Conservation (phyloP, 345 rosid genomes). For the Diplotaxis tenuifolia region DNA sequence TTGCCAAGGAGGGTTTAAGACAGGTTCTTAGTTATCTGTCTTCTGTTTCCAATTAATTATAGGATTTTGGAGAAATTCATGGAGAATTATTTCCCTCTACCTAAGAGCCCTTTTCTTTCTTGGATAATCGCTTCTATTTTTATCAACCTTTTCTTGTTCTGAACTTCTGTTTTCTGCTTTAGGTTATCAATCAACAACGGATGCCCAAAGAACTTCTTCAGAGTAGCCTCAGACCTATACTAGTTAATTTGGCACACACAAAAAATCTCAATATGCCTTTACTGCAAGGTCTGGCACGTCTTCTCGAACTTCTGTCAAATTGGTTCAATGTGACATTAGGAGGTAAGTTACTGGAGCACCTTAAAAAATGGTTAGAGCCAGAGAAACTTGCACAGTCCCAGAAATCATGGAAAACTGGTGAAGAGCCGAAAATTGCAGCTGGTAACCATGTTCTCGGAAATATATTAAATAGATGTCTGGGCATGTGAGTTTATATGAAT, state of each 20-base stretch:
- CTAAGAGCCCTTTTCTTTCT: constrained; percentile 22
- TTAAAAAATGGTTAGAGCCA: constrained; percentile 96
- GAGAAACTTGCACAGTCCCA: constrained; percentile 90
- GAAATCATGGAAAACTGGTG: constrained; percentile 97
- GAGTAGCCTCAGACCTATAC: constrained; percentile 95
- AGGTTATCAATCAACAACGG: constrained; percentile 95
- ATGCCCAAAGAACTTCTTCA: constrained; percentile 99
- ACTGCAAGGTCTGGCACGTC: constrained; percentile 92
- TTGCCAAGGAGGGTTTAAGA: constrained; percentile 95
- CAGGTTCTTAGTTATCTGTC: constrained; percentile 53
- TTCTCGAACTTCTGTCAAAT: constrained; percentile 91
- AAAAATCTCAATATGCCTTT: constrained; percentile 99
- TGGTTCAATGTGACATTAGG: constrained; percentile 99
- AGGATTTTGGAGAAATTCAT: neutral
- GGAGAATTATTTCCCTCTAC: constrained; percentile 4
- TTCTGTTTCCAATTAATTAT: constrained; percentile 18
- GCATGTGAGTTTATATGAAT: constrained; percentile 25
- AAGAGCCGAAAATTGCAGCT: constrained; percentile 98
- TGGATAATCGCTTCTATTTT: constrained; percentile 1
- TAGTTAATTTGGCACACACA: constrained; percentile 93
- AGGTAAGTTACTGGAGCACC: constrained; percentile 94
- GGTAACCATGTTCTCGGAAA: constrained; percentile 45
- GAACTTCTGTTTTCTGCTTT: constrained; percentile 25
- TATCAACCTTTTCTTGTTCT: neutral
- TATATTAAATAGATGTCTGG: neutral